Evolutionary conservation across 2,329 filamentous ascomycete species (phyloP).

Genomic region (Aspergillus felis): DNA sequence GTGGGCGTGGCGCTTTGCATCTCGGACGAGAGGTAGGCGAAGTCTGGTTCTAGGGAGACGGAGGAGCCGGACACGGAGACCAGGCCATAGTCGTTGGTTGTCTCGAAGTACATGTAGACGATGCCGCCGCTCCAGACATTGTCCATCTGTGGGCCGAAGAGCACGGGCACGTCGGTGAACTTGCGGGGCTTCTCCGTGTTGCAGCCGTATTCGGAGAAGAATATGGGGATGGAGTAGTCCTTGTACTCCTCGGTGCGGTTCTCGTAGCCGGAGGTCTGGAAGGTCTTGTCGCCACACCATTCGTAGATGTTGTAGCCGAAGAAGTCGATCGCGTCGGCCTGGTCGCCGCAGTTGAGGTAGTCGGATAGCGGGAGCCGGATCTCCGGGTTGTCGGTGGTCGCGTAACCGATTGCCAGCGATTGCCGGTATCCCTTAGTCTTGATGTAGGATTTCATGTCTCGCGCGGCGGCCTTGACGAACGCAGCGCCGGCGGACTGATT

Average conservation of each 20-base stretch:
- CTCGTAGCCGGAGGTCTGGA: constrained; percentile 72
- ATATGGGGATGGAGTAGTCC: constrained; percentile 86
- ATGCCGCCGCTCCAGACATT: constrained; percentile 90
- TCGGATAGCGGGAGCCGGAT: constrained; percentile 79
- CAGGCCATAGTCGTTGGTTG: constrained; percentile 74
- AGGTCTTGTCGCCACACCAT: constrained; percentile 87
- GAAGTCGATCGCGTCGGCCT: constrained; percentile 75
- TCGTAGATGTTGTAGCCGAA: constrained; percentile 99
- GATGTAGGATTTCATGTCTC: constrained; percentile 95
- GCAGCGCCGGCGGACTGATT: constrained; percentile 88
- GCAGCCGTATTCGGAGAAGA: constrained; percentile 99
- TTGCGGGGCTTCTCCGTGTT: constrained; percentile 68
- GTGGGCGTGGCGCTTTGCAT: constrained; percentile 65
- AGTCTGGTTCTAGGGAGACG: constrained; percentile 70
- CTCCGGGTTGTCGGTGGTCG: constrained; percentile 83
- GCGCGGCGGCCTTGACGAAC: constrained; percentile 95
- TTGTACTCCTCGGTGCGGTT: constrained; percentile 80
- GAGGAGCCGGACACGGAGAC: constrained; percentile 61
- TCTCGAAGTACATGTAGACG: constrained; percentile 98
- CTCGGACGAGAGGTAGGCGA: constrained; percentile 65
- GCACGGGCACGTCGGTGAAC: constrained; percentile 78
- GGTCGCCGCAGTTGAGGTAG: constrained; percentile 87
- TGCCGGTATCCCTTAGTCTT: constrained; percentile 67
- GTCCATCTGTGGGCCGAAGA: constrained; percentile 80
- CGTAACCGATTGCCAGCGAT: constrained; percentile 84